A percentile compares a stretch with the other conserved stretches of the same genome.
These are phyloP conservation scores for Ormosia semicastrata DNA, from an alignment of 306 rosid species.

Conservation along the genomic window DNA sequence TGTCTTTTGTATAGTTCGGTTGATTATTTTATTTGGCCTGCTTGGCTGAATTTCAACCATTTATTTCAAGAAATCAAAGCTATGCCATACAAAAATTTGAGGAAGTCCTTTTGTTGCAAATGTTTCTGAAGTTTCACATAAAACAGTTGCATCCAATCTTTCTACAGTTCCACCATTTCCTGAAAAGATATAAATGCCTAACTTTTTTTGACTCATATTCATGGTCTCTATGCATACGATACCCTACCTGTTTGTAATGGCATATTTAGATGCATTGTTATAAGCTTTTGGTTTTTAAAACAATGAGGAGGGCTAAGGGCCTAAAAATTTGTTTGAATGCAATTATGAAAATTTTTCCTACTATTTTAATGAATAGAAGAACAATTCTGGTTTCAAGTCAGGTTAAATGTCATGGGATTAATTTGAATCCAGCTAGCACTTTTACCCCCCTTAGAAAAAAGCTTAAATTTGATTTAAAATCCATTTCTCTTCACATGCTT, in stretches of 20 bases:
- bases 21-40: not conserved
- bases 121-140: conserved; percentile 36
- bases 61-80: conserved; percentile 26
- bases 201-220: conserved; percentile 32
- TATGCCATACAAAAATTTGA: conserved; percentile 8
- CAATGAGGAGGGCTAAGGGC: not conserved
- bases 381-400: not conserved
- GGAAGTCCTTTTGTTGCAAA: conserved; percentile 21
- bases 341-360: not conserved
- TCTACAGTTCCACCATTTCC: conserved; percentile 37
- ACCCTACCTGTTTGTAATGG: conserved; percentile 36
- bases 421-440: conserved; percentile 13
- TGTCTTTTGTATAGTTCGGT: conserved; percentile 16
- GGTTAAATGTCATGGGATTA: not conserved
- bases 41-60: not conserved
- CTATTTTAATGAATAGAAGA: not conserved
- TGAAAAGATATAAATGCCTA: conserved; percentile 46
- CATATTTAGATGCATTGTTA: not conserved
- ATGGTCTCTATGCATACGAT: conserved; percentile 29
- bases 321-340: conserved; percentile 5
- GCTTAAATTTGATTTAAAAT: conserved; percentile 16
- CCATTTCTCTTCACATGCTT: conserved; percentile 31
- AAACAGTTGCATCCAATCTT: conserved; percentile 32
- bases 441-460: not conserved
- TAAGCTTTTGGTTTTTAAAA: conserved; percentile 20